Base-by-base conservation (phyloP, 2,329 filamentous ascomycete genomes). In the Nigrograna mackinnonii region DNA sequence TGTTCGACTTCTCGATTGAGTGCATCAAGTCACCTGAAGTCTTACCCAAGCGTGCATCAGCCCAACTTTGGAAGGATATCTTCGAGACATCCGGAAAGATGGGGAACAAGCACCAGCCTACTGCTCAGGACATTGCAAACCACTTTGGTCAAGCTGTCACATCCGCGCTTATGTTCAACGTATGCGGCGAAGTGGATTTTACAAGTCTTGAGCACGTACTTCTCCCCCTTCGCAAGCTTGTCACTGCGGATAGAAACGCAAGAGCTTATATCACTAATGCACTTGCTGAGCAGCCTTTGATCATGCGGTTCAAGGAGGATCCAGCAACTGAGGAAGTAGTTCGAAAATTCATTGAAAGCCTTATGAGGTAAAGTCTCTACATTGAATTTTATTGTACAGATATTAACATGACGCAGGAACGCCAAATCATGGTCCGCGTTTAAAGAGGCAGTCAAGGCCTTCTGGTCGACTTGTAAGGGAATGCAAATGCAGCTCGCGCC, bases 21-120 rank as follows among this genome's bases (percentile, higher is more conserved):
- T 83, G 88, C 6, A 70, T 95, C 5, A 79, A 84, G 32, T 85
- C 85, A 11, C 82, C 78, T 21, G 89, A 94, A 45, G 83, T 86
- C 1, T 71, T 95, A 7, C 86, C 88, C 0, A 95, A 94, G 68
- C 79, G 79, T 21, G 81, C 86, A 3, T 81, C 89, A 2, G 81
- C 84, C 6, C 82, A 86, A 20, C 88, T 95, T 48, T 94, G 89
- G 87, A 66, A 62, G 39, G 62, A 68, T 24, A 61, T 67, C 11
- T 67, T 68, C 43, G 64, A 67, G 33, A 47, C 64, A 14, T 52
- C 55, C 14, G 55, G 54, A 5, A 60, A 58, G 24, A 58, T 58
- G 4, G 56, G 57, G 22, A 60, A 44, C 38, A 46, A 50, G 34
- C 43, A 64, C 22, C 61, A 65, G 40, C 43, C 39, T 4, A 67